phyloP scores from a whole-genome alignment of 1,284 basidiomycete species.

The Malassezia japonica region DNA sequence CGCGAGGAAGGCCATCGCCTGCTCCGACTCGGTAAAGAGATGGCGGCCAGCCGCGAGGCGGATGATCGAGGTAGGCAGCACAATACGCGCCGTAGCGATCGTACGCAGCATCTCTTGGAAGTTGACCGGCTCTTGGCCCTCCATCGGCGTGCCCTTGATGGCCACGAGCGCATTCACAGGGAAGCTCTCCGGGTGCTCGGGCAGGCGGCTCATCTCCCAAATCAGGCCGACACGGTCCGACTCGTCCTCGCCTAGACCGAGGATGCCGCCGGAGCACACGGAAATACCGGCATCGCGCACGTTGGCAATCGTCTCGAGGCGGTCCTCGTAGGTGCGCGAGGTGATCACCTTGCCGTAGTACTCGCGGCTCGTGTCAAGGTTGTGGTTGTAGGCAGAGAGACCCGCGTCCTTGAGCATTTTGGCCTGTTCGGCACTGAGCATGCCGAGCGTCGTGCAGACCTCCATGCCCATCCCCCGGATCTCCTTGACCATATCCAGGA shows the following conservation, averaged over 20 bases:
- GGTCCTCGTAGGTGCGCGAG: slow-evolving; percentile 85
- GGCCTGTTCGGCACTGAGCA: slow-evolving; percentile 92
- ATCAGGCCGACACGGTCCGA: slow-evolving; percentile 85
- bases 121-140: slow-evolving; percentile 52
- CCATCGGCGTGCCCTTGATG: slow-evolving; percentile 57
- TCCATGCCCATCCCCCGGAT: slow-evolving; percentile 52
- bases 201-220: slow-evolving; percentile 79
- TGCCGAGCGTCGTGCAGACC: slow-evolving; percentile 95
- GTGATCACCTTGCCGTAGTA: slow-evolving; percentile 93
- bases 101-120: slow-evolving; percentile 82
- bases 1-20: slow-evolving; percentile 96
- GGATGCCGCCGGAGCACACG: slow-evolving; percentile 91
- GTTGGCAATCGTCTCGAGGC: slow-evolving; percentile 75
- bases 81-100: slow-evolving; percentile 85
- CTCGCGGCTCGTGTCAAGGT: slow-evolving; percentile 93
- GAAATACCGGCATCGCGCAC: slow-evolving; percentile 91
- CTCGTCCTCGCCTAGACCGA: slow-evolving; percentile 86
- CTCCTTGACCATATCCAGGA: slow-evolving; percentile 76
- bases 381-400: slow-evolving; percentile 95
- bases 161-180: slow-evolving; percentile 84
- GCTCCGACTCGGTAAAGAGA: slow-evolving; percentile 78
- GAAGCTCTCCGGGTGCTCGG: slow-evolving; percentile 93
- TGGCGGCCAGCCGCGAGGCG: slow-evolving; percentile 88
- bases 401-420: slow-evolving; percentile 75
- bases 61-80: slow-evolving; percentile 82